Base-by-base conservation (phyloP, 148 eudicot genomes). In the Nepenthes mirabilis region DNA sequence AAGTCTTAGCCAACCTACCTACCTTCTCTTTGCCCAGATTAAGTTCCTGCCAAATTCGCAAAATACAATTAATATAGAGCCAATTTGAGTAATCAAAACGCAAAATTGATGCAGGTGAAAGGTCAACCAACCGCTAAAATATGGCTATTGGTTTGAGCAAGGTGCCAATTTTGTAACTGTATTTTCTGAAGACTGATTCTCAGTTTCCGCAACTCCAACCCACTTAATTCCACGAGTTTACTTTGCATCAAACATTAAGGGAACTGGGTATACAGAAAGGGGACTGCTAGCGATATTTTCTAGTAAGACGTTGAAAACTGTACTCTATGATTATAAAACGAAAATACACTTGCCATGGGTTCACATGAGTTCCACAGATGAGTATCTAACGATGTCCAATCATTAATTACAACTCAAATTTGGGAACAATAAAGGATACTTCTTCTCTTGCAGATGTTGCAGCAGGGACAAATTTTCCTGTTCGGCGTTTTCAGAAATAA, bases 101-200 rank as follows among this genome's bases (percentile, higher is more conserved):
- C n/a, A 49, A 34, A 7, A 58, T 45, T 47, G 7, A 69, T 65
- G 11, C 5, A 10, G 23, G 12, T 9, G 37, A 37, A 58, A 65
- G 66, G 47, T 23, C 23, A 23, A 23, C 23, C 23, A 33, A 86
- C 93, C 69, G 86, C 88, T 63, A 70, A 61, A 79, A 83, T 83
- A 52, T 72, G 93, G 49, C 79, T 68, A 45, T 86, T 80, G 49
- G 77, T 64, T 69, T 83, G 93, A 70, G 88, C 88, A 70, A 86
- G 83, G 45, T 67, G 75, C 83, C 74, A 82, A 65, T 86, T 86
- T 62, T 86, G 88, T 75, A 76, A 58, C 75, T 71, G 86, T 59
- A 70, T 58, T 59, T 63, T 84, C 77, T 71, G 77, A 65, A 84
- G 66, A 70, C 35, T 67, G 12, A 48, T 23, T 32, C 71, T 68